Conservation (phyloP, 352 stramenopile genomes). For the Pythium sukuiense region DNA sequence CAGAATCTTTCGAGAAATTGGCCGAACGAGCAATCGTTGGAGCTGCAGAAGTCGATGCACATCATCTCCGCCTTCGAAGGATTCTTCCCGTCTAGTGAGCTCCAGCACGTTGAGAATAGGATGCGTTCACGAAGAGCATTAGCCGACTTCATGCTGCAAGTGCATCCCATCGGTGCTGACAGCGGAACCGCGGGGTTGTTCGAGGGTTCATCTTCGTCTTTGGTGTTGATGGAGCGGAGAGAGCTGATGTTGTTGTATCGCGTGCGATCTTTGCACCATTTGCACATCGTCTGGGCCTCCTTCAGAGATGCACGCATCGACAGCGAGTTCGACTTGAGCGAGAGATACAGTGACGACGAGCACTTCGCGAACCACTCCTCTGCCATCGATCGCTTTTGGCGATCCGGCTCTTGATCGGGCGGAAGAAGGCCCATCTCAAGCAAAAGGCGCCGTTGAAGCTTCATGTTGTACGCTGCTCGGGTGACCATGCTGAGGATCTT, state of each 20-base stretch:
- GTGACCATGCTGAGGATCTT: conserved; percentile 61
- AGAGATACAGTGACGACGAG: conserved; percentile 82
- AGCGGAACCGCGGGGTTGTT: neutral
- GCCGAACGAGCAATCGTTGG: conserved; percentile 80
- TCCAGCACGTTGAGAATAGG: conserved; percentile 87
- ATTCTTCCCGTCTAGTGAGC: conserved; percentile 65
- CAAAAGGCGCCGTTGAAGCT: conserved; percentile 62
- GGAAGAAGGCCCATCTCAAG: conserved; percentile 62
- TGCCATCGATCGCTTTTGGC: conserved; percentile 55
- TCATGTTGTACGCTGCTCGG: conserved; percentile 78
- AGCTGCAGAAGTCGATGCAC: conserved; percentile 87
- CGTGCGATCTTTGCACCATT: conserved; percentile 83
- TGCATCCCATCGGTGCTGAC: conserved; percentile 42
- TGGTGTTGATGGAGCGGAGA: conserved; percentile 50
- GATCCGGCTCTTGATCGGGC: conserved; percentile 36
- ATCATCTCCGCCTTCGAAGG: conserved; percentile 87
- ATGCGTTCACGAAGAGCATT: conserved; percentile 64
- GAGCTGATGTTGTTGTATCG: conserved; percentile 85
- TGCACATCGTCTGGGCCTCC: conserved; percentile 80
- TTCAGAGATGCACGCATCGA: conserved; percentile 82
- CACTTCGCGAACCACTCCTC: conserved; percentile 83
- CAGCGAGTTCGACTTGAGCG: conserved; percentile 84
- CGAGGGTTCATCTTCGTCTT: conserved; percentile 18
- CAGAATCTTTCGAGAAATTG: conserved; percentile 84
- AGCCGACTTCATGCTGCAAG: conserved; percentile 63